These are phyloP conservation scores for Cercospora citrullina DNA, from an alignment of 2,329 filamentous ascomycete species.

Conservation along the genomic window DNA sequence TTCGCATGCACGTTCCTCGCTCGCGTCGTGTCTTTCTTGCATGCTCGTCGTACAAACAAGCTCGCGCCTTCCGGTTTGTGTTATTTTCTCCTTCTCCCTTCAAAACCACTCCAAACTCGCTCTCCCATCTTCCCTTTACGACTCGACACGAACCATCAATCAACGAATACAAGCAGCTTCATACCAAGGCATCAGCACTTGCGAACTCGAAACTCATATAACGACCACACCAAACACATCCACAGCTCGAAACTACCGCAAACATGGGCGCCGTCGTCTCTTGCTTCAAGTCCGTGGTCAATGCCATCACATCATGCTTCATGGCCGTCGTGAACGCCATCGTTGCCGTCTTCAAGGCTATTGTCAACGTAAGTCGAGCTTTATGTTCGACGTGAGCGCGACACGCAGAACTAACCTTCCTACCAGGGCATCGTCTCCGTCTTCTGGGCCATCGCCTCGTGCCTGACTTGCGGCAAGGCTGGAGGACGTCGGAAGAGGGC, in stretches of 20 bases:
- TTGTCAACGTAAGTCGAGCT: conserved; percentile 42
- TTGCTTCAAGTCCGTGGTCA: conserved; percentile 44
- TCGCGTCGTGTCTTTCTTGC: conserved; percentile 2
- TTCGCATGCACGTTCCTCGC: conserved; percentile 4
- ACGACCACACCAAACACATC: conserved; percentile 1
- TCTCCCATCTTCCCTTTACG: not conserved
- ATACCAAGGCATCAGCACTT: conserved; percentile 2
- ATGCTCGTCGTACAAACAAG: conserved; percentile 6
- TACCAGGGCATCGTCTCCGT: conserved; percentile 52
- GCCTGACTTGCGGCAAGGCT: conserved; percentile 51
- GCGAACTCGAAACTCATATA: not conserved
- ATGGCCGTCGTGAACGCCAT: conserved; percentile 49
- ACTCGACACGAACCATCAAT: not conserved
- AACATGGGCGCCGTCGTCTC: conserved; percentile 70
- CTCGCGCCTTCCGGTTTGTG: not conserved
- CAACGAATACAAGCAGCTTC: not conserved
- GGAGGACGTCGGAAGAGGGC: conserved; percentile 41
- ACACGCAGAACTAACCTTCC: conserved; percentile 12
- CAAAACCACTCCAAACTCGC: conserved; percentile 2
- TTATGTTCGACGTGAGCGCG: not conserved
- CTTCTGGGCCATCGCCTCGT: conserved; percentile 52
- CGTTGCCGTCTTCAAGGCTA: conserved; percentile 48
- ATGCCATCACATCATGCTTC: conserved; percentile 46
- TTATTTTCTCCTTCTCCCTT: conserved; percentile 1
- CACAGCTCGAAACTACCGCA: conserved; percentile 6